A percentile compares a stretch with the other conserved stretches of the same genome.
phyloP scores from a whole-genome alignment of 1,284 basidiomycete genomes.

The Rhodotorula sp. region DNA sequence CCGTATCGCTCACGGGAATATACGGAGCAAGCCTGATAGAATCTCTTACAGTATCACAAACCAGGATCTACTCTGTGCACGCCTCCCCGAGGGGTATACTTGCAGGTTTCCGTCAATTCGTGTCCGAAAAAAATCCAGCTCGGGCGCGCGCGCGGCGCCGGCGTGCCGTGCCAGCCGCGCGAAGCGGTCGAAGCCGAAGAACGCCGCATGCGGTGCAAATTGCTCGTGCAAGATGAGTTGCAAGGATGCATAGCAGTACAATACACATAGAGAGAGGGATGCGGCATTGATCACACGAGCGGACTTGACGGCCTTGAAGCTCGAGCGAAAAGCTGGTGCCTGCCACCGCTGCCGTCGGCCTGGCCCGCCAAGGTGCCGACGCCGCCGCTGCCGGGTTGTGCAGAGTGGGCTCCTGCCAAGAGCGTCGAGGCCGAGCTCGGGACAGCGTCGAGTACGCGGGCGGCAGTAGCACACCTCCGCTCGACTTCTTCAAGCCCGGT shows the following conservation, averaged over 20 bases:
- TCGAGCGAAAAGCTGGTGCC: neutral
- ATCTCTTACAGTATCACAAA: neutral
- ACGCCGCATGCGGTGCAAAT: no score
- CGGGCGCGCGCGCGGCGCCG: neutral
- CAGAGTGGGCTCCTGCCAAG: neutral
- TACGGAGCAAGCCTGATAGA: neutral
- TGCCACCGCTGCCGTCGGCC: neutral
- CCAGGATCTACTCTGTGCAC: neutral
- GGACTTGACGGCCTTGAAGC: neutral
- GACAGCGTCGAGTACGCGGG: no score
- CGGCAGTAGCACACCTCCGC: neutral
- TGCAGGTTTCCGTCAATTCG: neutral
- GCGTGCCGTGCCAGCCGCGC: no score
- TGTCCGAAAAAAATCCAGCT: neutral
- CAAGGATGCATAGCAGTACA: no score
- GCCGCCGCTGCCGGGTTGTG: neutral
- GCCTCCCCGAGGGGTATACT: neutral
- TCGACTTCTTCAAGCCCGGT: conserved; percentile 8
- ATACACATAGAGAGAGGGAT: no score
- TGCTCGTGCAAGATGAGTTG: no score
- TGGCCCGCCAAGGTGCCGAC: neutral
- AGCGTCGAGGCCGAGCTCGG: neutral
- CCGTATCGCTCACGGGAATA: no score
- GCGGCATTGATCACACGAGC: no score
- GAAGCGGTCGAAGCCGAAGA: no score